Conservation (phyloP, 345 rosid genomes). For the Rubroshorea leprosula region DNA sequence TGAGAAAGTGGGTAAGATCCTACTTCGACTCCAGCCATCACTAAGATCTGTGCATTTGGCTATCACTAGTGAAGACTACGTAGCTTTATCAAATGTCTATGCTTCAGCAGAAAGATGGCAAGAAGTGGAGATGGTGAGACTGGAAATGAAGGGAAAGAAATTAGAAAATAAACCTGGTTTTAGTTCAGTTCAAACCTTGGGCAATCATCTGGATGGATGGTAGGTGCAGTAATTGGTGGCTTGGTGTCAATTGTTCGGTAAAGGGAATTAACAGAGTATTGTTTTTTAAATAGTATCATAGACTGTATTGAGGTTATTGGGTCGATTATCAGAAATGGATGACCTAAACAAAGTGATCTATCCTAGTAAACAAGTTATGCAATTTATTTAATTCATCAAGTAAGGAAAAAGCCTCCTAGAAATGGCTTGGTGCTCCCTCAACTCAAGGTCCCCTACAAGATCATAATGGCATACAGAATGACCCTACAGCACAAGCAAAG, state of each 20-base stretch:
- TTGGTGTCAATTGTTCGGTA: neutral
- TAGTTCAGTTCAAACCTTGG: neutral
- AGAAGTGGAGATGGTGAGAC: neutral
- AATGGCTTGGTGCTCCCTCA: too few relatives aligned
- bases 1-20: slow-evolving; percentile 15
- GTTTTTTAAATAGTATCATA: too few relatives aligned
- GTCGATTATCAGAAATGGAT: too few relatives aligned
- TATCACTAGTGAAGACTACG: slow-evolving; percentile 36
- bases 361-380: too few relatives aligned
- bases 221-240: neutral
- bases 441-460: too few relatives aligned
- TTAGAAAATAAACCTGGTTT: neutral
- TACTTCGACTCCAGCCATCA: neutral
- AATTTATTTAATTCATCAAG: too few relatives aligned
- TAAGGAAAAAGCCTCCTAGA: too few relatives aligned
- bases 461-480: too few relatives aligned
- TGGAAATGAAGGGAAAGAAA: neutral
- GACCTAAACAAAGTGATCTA: too few relatives aligned
- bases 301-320: too few relatives aligned
- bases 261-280: neutral
- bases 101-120: slow-evolving; percentile 50
- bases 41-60: slow-evolving; percentile 5
- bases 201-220: neutral
- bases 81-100: slow-evolving; percentile 53
- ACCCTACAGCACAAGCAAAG: too few relatives aligned